phyloP scores from a whole-genome alignment of 345 rosid genomes.

The Stellera chamaejasme region DNA sequence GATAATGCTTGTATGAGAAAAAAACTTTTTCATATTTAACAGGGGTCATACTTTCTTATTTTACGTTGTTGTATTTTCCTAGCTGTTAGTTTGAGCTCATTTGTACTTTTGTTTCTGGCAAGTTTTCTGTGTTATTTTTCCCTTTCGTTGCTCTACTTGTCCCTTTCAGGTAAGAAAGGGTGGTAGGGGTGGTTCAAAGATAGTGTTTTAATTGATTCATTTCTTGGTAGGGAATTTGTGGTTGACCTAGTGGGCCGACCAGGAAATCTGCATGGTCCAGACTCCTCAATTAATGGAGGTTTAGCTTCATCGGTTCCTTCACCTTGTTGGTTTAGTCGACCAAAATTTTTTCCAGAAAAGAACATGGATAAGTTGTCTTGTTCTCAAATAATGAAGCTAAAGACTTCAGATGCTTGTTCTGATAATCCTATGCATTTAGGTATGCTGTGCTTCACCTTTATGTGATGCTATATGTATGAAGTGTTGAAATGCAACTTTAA shows the following conservation, averaged over 20 bases:
- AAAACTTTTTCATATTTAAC: too few species aligned
- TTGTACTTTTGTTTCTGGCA: too few species aligned
- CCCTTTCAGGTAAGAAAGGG: background rate
- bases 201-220: constrained; percentile 5
- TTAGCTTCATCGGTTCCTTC: constrained; percentile 41
- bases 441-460: constrained; percentile 13
- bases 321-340: constrained; percentile 45
- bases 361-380: constrained; percentile 24
- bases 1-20: background rate
- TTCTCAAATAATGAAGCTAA: constrained; percentile 21
- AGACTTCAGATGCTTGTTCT: constrained; percentile 18
- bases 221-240: constrained; percentile 68
- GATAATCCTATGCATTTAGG: constrained; percentile 31
- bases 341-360: constrained; percentile 31
- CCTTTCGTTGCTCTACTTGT: background rate
- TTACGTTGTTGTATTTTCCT: too few species aligned
- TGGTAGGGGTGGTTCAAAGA: background rate
- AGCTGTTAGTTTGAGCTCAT: too few species aligned
- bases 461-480: background rate
- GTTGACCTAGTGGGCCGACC: constrained; percentile 86
- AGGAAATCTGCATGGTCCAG: constrained; percentile 68
- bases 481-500: too few species aligned
- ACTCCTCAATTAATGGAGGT: constrained; percentile 69
- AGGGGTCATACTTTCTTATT: too few species aligned
- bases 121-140: too few species aligned